phyloP scores from a whole-genome alignment of 805 yeast genomes.

The Kuraishia cidri region DNA sequence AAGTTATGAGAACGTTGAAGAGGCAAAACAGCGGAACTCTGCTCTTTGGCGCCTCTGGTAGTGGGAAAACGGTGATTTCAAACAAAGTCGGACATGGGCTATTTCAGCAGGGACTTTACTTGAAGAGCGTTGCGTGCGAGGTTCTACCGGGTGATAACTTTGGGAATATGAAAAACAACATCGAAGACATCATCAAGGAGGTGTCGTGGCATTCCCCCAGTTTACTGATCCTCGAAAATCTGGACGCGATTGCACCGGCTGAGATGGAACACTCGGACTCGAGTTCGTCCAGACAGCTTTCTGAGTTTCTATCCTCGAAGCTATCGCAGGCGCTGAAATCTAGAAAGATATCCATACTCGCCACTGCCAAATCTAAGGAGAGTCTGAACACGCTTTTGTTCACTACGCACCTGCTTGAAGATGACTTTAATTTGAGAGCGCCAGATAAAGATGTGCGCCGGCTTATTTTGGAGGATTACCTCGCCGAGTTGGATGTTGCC shows the following conservation, averaged over 20 bases:
- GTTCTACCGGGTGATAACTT: slow-evolving; percentile 45
- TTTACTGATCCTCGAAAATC: slow-evolving; percentile 65
- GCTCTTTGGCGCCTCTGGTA: slow-evolving; percentile 68
- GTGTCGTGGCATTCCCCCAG: slow-evolving; percentile 68
- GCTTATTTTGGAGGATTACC: slow-evolving; percentile 25
- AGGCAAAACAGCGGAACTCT: slow-evolving; percentile 25
- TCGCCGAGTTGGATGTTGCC: slow-evolving; percentile 13
- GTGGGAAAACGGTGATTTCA: slow-evolving; percentile 66
- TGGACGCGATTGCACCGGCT: slow-evolving; percentile 65
- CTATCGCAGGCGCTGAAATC: slow-evolving; percentile 34
- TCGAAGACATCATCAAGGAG: slow-evolving; percentile 36
- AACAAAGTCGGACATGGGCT: slow-evolving; percentile 30
- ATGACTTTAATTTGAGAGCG: slow-evolving; percentile 47
- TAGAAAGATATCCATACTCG: slow-evolving; percentile 46
- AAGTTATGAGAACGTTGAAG: slow-evolving; percentile 28
- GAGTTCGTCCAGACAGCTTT: slow-evolving; percentile 34
- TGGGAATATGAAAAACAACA: slow-evolving; percentile 33
- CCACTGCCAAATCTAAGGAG: slow-evolving; percentile 58
- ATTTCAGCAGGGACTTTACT: slow-evolving; percentile 28
- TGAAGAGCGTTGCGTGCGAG: slow-evolving; percentile 46
- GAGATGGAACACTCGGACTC: slow-evolving; percentile 46
- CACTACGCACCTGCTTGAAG: slow-evolving; percentile 65
- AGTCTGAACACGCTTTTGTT: slow-evolving; percentile 51
- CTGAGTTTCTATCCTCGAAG: slow-evolving; percentile 44
- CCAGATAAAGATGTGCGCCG: slow-evolving; percentile 62